These are phyloP conservation scores for Colletotrichum sojae DNA, from an alignment of 2,329 filamentous ascomycete species.

Conservation along the genomic window DNA sequence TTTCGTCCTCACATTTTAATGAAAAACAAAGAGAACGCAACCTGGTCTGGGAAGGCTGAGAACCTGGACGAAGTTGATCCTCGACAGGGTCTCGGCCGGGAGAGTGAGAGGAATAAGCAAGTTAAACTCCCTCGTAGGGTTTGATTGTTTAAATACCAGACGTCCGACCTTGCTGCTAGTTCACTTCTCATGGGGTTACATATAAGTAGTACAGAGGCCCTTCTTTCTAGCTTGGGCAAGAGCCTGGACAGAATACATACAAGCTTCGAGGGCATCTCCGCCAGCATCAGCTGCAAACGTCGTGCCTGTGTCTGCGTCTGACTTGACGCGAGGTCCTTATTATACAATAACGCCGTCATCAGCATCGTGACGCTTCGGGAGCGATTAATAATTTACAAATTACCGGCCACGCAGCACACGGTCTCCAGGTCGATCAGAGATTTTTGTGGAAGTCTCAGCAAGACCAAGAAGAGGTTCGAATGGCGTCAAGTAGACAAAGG, in stretches of 20 bases:
- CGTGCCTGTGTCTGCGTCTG: too few relatives aligned
- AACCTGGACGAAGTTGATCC: constrained; percentile 13
- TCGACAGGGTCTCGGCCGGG: constrained; percentile 2
- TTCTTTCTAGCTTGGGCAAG: neutral
- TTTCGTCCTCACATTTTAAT: constrained; percentile 2
- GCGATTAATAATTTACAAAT: too few relatives aligned
- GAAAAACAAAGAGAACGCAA: neutral
- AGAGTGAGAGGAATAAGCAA: neutral
- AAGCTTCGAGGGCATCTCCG: neutral
- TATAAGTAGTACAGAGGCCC: neutral
- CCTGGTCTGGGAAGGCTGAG: constrained; percentile 10
- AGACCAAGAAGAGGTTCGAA: too few relatives aligned
- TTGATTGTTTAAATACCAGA: constrained; percentile 15
- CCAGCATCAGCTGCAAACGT: too few relatives aligned
- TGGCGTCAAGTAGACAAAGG: too few relatives aligned
- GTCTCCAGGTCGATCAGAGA: too few relatives aligned
- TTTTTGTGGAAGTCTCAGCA: too few relatives aligned
- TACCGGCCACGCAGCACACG: too few relatives aligned
- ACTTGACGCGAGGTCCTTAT: too few relatives aligned
- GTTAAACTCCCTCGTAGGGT: neutral
- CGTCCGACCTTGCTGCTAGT: neutral
- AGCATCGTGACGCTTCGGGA: too few relatives aligned
- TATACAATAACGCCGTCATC: too few relatives aligned
- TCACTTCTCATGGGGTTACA: neutral
- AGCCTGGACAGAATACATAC: neutral